phyloP scores from a whole-genome alignment of 495 filamentous ascomycete genomes.

The Ramalina peruviana region DNA sequence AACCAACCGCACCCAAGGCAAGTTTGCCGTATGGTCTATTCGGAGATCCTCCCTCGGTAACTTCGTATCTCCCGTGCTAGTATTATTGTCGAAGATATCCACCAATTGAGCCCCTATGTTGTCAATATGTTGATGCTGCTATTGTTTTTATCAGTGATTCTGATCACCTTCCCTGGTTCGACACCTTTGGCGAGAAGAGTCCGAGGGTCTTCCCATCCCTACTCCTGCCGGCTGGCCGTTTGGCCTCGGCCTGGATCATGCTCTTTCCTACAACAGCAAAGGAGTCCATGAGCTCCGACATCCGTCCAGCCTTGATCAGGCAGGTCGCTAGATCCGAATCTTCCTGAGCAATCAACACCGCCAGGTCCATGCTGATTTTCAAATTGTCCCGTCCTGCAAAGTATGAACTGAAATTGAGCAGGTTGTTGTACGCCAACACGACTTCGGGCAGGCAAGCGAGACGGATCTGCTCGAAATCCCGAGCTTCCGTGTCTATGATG shows the following conservation, averaged over 20 bases:
- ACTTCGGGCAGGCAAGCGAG: slow-evolving; percentile 67
- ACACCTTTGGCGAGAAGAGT: slow-evolving; percentile 25
- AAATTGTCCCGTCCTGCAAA: slow-evolving; percentile 48
- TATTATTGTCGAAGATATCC: too few relatives aligned
- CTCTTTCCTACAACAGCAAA: slow-evolving; percentile 62
- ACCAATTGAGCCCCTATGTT: too few relatives aligned
- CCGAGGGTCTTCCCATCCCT: slow-evolving; percentile 29
- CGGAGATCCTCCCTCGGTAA: too few relatives aligned
- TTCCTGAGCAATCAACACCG: slow-evolving; percentile 50
- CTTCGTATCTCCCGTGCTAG: too few relatives aligned
- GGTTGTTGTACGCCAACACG: slow-evolving; percentile 63
- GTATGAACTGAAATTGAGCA: slow-evolving; percentile 54
- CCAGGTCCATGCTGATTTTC: slow-evolving; percentile 65
- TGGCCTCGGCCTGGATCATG: slow-evolving; percentile 49
- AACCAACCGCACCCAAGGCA: too few relatives aligned
- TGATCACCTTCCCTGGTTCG: too few relatives aligned
- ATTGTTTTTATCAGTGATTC: not conserved
- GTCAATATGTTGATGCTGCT: too few relatives aligned
- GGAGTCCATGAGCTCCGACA: slow-evolving; percentile 64
- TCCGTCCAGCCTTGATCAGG: slow-evolving; percentile 50
- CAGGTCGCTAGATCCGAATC: slow-evolving; percentile 46
- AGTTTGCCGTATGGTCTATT: too few relatives aligned
- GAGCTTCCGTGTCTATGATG: slow-evolving; percentile 28
- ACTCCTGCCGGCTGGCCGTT: slow-evolving; percentile 36
- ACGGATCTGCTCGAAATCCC: slow-evolving; percentile 41